Evolutionary conservation across 1,284 basidiomycete species (phyloP).

Genomic region (Ustilago shanxiensis): DNA sequence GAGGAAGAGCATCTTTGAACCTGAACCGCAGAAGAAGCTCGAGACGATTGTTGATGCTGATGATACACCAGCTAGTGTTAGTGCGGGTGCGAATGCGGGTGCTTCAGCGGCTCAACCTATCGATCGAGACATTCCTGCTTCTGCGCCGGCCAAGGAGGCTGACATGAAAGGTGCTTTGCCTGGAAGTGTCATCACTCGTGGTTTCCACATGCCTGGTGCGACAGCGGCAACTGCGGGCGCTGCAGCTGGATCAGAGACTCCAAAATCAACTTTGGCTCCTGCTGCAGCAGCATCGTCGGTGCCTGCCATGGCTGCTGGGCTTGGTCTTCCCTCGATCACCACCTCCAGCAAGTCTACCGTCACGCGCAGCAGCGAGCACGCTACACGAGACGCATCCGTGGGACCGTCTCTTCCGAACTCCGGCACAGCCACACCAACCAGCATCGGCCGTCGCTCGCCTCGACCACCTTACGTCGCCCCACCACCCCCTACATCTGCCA

Average conservation of each 20-base stretch:
- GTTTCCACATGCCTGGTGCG: slow-evolving; percentile 42
- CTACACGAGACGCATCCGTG: slow-evolving; percentile 25
- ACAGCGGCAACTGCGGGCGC: not conserved
- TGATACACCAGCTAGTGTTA: slow-evolving; percentile 31
- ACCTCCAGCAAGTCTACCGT: slow-evolving; percentile 26
- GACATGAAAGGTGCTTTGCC: slow-evolving; percentile 39
- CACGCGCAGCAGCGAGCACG: slow-evolving; percentile 6
- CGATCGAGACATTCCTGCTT: not conserved
- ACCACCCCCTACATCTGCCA: slow-evolving; percentile 57
- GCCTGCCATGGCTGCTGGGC: slow-evolving; percentile 16
- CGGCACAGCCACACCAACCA: slow-evolving; percentile 43
- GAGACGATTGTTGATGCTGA: slow-evolving; percentile 47
- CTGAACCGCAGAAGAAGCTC: slow-evolving; percentile 34
- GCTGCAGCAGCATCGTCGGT: not conserved
- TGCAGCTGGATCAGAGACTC: slow-evolving; percentile 7
- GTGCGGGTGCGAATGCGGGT: not conserved
- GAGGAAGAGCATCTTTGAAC: slow-evolving; percentile 43
- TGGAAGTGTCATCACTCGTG: slow-evolving; percentile 47
- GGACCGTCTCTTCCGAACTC: slow-evolving; percentile 33
- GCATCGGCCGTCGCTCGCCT: slow-evolving; percentile 55
- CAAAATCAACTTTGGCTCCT: slow-evolving; percentile 8
- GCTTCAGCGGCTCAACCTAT: slow-evolving; percentile 9
- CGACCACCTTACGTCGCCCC: slow-evolving; percentile 61
- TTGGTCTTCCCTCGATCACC: slow-evolving; percentile 21
- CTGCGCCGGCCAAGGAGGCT: slow-evolving; percentile 9